Conservation (phyloP, 2,329 filamentous ascomycete genomes). For the Cercospora canescens region DNA sequence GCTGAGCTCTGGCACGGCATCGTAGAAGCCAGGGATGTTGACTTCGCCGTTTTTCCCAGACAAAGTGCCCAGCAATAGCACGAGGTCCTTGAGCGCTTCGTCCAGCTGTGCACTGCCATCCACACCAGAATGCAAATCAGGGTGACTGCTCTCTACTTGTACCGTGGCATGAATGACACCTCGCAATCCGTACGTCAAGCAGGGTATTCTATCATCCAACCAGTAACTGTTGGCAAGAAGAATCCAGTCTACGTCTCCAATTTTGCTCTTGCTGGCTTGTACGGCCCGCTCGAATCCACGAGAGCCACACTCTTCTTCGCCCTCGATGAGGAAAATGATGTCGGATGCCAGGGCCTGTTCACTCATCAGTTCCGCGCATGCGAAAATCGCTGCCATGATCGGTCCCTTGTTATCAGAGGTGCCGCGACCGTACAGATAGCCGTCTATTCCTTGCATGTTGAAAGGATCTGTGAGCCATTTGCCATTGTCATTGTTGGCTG, state of each 20-base stretch:
- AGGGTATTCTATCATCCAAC: slow-evolving; percentile 94
- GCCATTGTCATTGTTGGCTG: slow-evolving; percentile 76
- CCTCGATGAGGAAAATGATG: slow-evolving; percentile 91
- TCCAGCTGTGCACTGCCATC: slow-evolving; percentile 89
- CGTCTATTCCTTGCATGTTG: slow-evolving; percentile 82
- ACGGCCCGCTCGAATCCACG: slow-evolving; percentile 86
- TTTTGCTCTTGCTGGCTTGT: slow-evolving; percentile 74
- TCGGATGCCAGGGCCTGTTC: slow-evolving; percentile 83
- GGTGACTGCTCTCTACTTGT: slow-evolving; percentile 79
- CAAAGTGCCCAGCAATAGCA: slow-evolving; percentile 76
- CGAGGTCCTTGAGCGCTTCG: slow-evolving; percentile 89
- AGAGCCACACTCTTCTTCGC: slow-evolving; percentile 93
- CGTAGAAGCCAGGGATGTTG: slow-evolving; percentile 85
- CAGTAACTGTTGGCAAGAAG: slow-evolving; percentile 97
- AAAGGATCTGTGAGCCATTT: slow-evolving; percentile 92
- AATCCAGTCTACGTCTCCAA: slow-evolving; percentile 92
- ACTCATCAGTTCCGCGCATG: slow-evolving; percentile 83
- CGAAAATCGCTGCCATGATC: slow-evolving; percentile 89
- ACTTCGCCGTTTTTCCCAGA: slow-evolving; percentile 80
- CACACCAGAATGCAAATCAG: slow-evolving; percentile 94
- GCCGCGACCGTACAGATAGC: slow-evolving; percentile 93
- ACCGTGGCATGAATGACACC: slow-evolving; percentile 93
- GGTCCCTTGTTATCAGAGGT: slow-evolving; percentile 98
- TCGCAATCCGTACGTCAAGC: slow-evolving; percentile 88
- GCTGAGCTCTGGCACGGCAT: slow-evolving; percentile 74